A percentile compares a stretch with the other conserved stretches of the same genome.
These are phyloP conservation scores for Dianthus caryophyllus DNA, from an alignment of 148 eudicot species.

Conservation along the genomic window DNA sequence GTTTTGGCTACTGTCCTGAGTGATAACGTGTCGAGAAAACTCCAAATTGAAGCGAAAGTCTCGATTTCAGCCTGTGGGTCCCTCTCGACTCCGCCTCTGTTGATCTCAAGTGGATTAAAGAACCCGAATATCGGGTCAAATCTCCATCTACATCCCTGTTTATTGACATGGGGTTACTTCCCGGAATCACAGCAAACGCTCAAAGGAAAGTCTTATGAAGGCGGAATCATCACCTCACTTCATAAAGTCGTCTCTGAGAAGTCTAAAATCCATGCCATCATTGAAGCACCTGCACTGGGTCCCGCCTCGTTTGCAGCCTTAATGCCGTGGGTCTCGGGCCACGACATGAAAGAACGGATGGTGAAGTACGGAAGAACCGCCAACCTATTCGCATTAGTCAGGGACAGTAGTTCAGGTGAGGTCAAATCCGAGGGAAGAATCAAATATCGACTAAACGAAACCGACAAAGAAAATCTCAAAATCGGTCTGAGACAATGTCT, in stretches of 20 bases:
- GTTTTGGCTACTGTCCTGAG: slow-evolving; percentile 41
- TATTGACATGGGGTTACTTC: slow-evolving; percentile 76
- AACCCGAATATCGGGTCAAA: slow-evolving; percentile 67
- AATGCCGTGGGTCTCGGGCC: slow-evolving; percentile 77
- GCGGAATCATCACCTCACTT: slow-evolving; percentile 76
- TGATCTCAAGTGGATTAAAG: slow-evolving; percentile 61
- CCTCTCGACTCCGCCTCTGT: slow-evolving; percentile 65
- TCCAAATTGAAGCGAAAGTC: slow-evolving; percentile 53
- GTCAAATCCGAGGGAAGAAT: slow-evolving; percentile 49
- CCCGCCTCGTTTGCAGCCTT: slow-evolving; percentile 49
- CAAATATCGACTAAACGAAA: slow-evolving; percentile 32
- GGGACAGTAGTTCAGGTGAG: slow-evolving; percentile 63
- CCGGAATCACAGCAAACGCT: slow-evolving; percentile 41
- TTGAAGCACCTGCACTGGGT: slow-evolving; percentile 54
- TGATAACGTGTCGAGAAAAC: slow-evolving; percentile 41
- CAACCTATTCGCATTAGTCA: slow-evolving; percentile 45
- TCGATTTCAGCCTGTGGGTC: slow-evolving; percentile 76
- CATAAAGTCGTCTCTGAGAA: slow-evolving; percentile 61
- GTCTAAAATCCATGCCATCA: slow-evolving; percentile 39
- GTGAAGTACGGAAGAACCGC: slow-evolving; percentile 59
- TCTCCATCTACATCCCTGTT: slow-evolving; percentile 73
- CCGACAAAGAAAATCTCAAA: slow-evolving; percentile 58
- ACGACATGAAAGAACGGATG: slow-evolving; percentile 64
- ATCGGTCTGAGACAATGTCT: slow-evolving; percentile 53
- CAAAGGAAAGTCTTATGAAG: slow-evolving; percentile 55